A percentile compares a stretch with the other conserved stretches of the same genome.
These are phyloP conservation scores for Fusarium zealandicum DNA, from an alignment of 2,329 filamentous ascomycete genomes.

Conservation along the genomic window DNA sequence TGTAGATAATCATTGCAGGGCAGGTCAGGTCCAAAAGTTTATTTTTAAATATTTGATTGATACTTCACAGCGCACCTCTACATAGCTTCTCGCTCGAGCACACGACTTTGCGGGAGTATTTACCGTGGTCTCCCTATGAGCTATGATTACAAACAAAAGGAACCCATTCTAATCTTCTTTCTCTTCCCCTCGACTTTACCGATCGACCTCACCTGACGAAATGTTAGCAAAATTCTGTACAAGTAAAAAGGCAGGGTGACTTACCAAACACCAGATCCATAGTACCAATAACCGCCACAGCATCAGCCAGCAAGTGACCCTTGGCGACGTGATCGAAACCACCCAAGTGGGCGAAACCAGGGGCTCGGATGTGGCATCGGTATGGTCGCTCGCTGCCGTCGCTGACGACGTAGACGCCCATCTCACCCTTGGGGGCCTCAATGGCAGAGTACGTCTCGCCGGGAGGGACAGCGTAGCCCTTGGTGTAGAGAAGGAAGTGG, in stretches of 20 bases:
- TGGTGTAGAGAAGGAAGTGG: constrained; percentile 98
- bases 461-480: constrained; percentile 95
- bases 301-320: constrained; percentile 94
- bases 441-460: constrained; percentile 98
- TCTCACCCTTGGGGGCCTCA: constrained; percentile 99
- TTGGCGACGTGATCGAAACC: constrained; percentile 93
- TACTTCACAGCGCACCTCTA: constrained; percentile 36
- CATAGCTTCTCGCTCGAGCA: constrained; percentile 40
- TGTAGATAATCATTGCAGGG: constrained; percentile 18
- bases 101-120: constrained; percentile 47
- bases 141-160: constrained; percentile 53
- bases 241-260: constrained; percentile 39
- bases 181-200: constrained; percentile 51
- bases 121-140: constrained; percentile 48
- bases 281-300: constrained; percentile 91
- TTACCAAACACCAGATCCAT: constrained; percentile 91
- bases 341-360: constrained; percentile 92
- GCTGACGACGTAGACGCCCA: constrained; percentile 96
- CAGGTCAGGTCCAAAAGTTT: constrained; percentile 21
- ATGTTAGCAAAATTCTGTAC: constrained; percentile 47
- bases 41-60: constrained; percentile 37
- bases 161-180: constrained; percentile 45
- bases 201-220: constrained; percentile 65
- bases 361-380: constrained; percentile 95
- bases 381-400: constrained; percentile 97